Base-by-base conservation (phyloP, 1,284 basidiomycete species). In the Trametes sp. region DNA sequence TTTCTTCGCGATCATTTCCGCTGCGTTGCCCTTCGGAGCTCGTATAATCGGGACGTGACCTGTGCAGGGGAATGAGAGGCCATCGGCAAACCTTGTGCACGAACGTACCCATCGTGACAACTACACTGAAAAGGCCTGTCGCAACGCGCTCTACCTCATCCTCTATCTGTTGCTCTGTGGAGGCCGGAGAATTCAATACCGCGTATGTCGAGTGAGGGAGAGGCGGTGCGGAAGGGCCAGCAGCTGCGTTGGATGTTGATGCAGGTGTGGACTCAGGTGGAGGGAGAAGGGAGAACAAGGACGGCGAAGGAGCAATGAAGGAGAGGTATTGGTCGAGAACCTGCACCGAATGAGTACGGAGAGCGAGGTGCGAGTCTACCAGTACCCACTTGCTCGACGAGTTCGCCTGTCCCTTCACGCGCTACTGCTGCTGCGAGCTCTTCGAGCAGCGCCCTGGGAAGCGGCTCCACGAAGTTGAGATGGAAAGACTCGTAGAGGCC, bases 1-100 rank as follows among this genome's bases (percentile, higher is more conserved):
- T 75, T 95, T 98, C 75, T 96, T 92, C 1, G 96, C 96, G 2
- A 99, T 91, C 93, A 98, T 98, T 77, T 99, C 98, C 21, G 97
- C 97, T 2, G 98, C 98, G 75, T 98, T 98, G 0, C 97, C 97
- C 72, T 92, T 83, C 4, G 98, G 98, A 62, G 94, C 93, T 33
- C 98, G 90, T 65, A 99, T 98, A 73, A 98, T 93, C 6, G 98
- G 98, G 8, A 98, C 90, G 67, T 94, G 92, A 1, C 94, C 95
- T 95, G 46, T 23, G 31, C 29, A 55, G 9, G 11, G 19, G 4
- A 5, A 26, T 45, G 31, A 38, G 33, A 16, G 33, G n/a, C 21
- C 41, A 13, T 23, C 44, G 10, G n/a, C 31, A 19, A 23, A 23
- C 48, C 45, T 10, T 21, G 44, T 7, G 33, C 55, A 46, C 16